Evolutionary conservation across 1,284 basidiomycete genomes (phyloP), one percentile per base, ranked within the genome.

Genomic region (Puccinia horiana): DNA sequence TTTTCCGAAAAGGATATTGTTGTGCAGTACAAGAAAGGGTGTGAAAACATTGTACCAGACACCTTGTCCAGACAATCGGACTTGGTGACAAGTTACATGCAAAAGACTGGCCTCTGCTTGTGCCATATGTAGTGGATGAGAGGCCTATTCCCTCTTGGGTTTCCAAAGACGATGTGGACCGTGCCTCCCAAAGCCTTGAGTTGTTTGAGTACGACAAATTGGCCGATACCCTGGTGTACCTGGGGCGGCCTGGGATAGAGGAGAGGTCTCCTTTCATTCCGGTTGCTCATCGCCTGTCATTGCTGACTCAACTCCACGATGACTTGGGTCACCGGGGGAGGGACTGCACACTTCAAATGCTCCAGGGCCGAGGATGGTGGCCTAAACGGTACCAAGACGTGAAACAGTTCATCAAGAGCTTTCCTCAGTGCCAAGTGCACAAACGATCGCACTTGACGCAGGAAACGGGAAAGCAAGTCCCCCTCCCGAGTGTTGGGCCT

Each of bases 41-140:
- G 86, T 47, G 84, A 86, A 16, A 89, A 89, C 76, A 83, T 84
- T 0, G 86, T 85, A 0, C 87, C 88, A 0, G 88, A 89, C 63
- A 85, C 87, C 0, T 82, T 89, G 0, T 88, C 88, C 0, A 83
- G 86, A n/a, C 76, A 26, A 16, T 16, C 16, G n/a, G n/a, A n/a
- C n/a, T n/a, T n/a, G n/a, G n/a, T n/a, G n/a, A n/a, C n/a, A n/a
- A n/a, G n/a, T n/a, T n/a, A n/a, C n/a, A n/a, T n/a, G n/a, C n/a
- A n/a, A n/a, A n/a, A n/a, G n/a, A n/a, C n/a, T n/a, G n/a, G n/a
- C n/a, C n/a, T n/a, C n/a, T n/a, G n/a, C n/a, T n/a, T n/a, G n/a
- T n/a, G n/a, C n/a, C n/a, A n/a, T n/a, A n/a, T n/a, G n/a, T n/a
- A n/a, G n/a, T n/a, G n/a, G n/a, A n/a, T n/a, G n/a, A n/a, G n/a